Conservation (phyloP, 2,329 filamentous ascomycete species). For the Hirsutella thompsonii region DNA sequence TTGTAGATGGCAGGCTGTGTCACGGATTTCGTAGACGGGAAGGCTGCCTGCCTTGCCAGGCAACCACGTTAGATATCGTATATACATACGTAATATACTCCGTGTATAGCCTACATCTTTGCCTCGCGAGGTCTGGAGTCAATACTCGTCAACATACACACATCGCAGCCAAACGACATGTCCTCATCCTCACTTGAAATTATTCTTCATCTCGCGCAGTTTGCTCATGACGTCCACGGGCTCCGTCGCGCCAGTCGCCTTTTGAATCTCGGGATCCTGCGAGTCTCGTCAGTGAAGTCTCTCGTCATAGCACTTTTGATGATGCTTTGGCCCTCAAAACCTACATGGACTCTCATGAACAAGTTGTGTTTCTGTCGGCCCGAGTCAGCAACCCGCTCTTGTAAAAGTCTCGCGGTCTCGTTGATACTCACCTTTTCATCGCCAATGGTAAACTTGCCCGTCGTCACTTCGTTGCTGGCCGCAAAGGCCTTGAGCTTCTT, state of each 20-base stretch:
- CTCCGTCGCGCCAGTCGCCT: conserved; percentile 68
- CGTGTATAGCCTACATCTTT: too few relatives aligned
- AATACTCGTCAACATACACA: not conserved
- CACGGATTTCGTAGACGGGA: too few relatives aligned
- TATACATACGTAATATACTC: too few relatives aligned
- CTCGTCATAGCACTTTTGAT: too few relatives aligned
- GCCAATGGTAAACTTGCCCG: conserved; percentile 91
- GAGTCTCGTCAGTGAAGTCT: not conserved
- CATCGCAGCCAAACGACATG: not conserved
- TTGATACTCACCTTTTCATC: conserved; percentile 67
- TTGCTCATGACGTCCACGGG: conserved; percentile 75
- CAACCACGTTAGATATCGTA: too few relatives aligned
- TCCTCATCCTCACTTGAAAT: conserved; percentile 45
- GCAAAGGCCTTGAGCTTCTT: conserved; percentile 68
- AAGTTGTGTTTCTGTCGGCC: conserved; percentile 71
- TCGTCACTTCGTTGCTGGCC: conserved; percentile 70
- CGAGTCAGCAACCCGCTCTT: conserved; percentile 1
- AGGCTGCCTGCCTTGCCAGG: too few relatives aligned
- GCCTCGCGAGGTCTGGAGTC: conserved; percentile 13
- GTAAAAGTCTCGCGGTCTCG: not conserved
- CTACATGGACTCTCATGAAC: conserved; percentile 79
- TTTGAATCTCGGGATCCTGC: conserved; percentile 72
- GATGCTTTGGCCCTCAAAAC: too few relatives aligned
- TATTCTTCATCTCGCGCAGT: conserved; percentile 85
- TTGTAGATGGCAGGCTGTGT: too few relatives aligned